These are phyloP conservation scores for Penstemon newberryi DNA, from an alignment of 257 asterid genomes.

Conservation along the genomic window DNA sequence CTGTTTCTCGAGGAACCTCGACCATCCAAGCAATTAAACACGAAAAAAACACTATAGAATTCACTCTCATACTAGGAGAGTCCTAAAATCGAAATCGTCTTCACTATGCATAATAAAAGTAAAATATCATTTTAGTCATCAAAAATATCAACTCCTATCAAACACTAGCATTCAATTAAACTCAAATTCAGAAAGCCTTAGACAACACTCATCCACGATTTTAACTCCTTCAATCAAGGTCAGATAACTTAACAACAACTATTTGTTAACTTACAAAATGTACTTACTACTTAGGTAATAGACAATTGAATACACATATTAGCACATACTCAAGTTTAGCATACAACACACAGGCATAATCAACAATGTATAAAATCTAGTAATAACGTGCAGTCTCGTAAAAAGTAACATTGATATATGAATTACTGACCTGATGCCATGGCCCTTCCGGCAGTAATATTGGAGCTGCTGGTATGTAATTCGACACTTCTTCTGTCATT, in stretches of 20 bases:
- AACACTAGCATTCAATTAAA: neutral
- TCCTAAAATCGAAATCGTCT: neutral
- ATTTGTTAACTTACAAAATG: no score
- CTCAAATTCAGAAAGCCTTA: neutral
- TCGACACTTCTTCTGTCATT: conserved; percentile 45
- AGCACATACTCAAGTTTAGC: conserved; percentile 16
- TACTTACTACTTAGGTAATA: no score
- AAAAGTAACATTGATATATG: conserved; percentile 6
- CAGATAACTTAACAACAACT: neutral
- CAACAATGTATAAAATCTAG: neutral
- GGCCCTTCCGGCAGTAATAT: conserved; percentile 85
- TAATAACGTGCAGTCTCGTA: neutral
- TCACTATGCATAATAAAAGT: no score
- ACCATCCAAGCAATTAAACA: neutral
- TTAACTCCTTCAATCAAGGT: neutral
- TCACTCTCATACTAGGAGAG: neutral
- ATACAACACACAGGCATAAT: neutral
- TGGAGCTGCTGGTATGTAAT: conserved; percentile 87
- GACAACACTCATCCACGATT: neutral
- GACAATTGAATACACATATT: neutral
- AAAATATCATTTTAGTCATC: no score
- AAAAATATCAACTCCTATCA: conserved; percentile 3
- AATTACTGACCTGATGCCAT: conserved; percentile 64
- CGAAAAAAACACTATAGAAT: neutral
- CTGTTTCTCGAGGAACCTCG: neutral